Base-by-base conservation (phyloP, 768 basidiomycete species). In the Scleroderma bovista region DNA sequence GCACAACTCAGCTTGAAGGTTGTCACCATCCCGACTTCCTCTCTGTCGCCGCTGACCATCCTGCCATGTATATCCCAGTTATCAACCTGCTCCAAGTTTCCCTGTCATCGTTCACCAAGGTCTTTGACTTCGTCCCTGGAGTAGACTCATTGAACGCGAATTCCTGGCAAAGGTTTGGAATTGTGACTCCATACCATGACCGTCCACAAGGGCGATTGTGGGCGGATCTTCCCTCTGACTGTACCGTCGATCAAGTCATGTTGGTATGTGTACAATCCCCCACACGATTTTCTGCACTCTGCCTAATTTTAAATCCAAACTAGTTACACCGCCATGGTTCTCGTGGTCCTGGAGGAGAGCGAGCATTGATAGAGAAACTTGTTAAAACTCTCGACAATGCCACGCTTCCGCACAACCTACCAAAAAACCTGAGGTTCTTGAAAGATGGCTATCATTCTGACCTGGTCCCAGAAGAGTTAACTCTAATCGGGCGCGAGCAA, bases 311-410 rank as follows among this genome's bases (percentile, higher is more conserved):
- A 3, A 15, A 3, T 6, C 17, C 36, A n/a, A 36, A 13, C n/a
- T 47, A 74, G 74, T 65, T 75, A 61, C 70, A 68, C 52, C 54
- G 72, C 44, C 74, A 76, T 48, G 74, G 75, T 10, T 68, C 67
- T 44, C 70, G 72, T 46, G 68, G 61, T 50, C 73, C 70, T 37
- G 58, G 59, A 19, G 57, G 48, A n/a, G 66, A 68, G 65, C 61
- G 62, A 22, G 3, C 12, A 38, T 68, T 56, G 54, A 64, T 71
- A 46, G 59, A 64, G 8, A 61, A 62, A 41, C 65, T 75, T 16
- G 65, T 65, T 12, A 47, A 53, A 9, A 65, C 67, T 37, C 66
- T 75, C 20, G 59, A 57, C 24, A 52, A 50, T 29, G 11, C 59
- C 59, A 13, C 47, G 56, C 39, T 61, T 70, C 26, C 51, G 54